phyloP scores from a whole-genome alignment of 768 basidiomycete genomes.

The Auriculariales sp. region DNA sequence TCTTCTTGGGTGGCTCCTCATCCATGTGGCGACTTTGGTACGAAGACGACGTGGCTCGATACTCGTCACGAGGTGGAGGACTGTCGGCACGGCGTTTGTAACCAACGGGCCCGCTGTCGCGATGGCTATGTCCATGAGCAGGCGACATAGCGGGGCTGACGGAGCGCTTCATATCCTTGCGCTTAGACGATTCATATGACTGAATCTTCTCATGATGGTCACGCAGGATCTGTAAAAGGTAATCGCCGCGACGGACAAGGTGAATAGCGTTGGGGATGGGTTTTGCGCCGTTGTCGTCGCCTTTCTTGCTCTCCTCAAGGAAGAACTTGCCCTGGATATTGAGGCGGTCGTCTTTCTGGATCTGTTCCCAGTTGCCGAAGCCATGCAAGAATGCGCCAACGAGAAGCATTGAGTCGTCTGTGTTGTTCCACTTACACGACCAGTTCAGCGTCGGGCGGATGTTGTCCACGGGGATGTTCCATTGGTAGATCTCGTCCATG shows the following conservation, averaged over 20 bases:
- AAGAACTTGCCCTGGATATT: constrained; percentile 88
- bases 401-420: constrained; percentile 88
- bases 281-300: constrained; percentile 66
- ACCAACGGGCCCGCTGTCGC: neutral
- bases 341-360: constrained; percentile 76
- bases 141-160: constrained; percentile 52
- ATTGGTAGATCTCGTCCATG: constrained; percentile 55
- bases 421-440: constrained; percentile 88
- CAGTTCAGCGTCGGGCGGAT: constrained; percentile 91
- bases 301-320: constrained; percentile 94
- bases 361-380: constrained; percentile 94
- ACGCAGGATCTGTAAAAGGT: constrained; percentile 66
- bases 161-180: constrained; percentile 56
- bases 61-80: constrained; percentile 7
- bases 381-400: constrained; percentile 89
- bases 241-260: constrained; percentile 92
- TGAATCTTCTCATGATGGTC: constrained; percentile 87
- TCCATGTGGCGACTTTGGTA: neutral
- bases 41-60: too few species aligned
- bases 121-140: too few species aligned
- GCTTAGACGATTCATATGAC: constrained; percentile 69
- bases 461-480: constrained; percentile 83
- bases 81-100: constrained; percentile 68
- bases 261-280: constrained; percentile 97
- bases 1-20: constrained; percentile 33